A percentile compares a stretch with the other conserved stretches of the same genome.
Evolutionary conservation across 768 basidiomycete species (phyloP).

Genomic region (Tylopilus felleus): DNA sequence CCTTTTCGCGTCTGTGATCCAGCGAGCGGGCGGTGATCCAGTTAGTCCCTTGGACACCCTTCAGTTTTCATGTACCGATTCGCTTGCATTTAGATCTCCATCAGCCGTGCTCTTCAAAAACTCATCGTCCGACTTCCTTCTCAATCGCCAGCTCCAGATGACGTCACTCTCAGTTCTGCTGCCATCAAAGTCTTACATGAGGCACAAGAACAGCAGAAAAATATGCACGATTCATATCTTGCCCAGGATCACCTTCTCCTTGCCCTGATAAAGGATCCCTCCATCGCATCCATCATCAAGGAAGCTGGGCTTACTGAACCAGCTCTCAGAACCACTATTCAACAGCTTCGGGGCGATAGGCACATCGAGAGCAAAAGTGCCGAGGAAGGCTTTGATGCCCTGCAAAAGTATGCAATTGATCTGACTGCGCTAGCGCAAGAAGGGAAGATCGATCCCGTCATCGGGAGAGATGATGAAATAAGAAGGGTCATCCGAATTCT

Average conservation of each 20-base stretch:
- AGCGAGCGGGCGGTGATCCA: slow-evolving; percentile 82
- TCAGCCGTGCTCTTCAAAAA: slow-evolving; percentile 73
- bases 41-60: slow-evolving; percentile 38
- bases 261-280: slow-evolving; percentile 73
- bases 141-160: slow-evolving; percentile 84
- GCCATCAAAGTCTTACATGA: slow-evolving; percentile 65
- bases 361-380: slow-evolving; percentile 83
- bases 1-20: slow-evolving; percentile 74
- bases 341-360: slow-evolving; percentile 78
- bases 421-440: slow-evolving; percentile 84
- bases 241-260: slow-evolving; percentile 91
- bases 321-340: slow-evolving; percentile 69
- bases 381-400: slow-evolving; percentile 90
- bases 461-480: slow-evolving; percentile 91
- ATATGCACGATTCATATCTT: slow-evolving; percentile 86
- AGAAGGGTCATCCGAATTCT: slow-evolving; percentile 80
- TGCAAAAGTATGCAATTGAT: slow-evolving; percentile 85
- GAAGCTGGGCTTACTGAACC: slow-evolving; percentile 72
- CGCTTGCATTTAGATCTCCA: slow-evolving; percentile 37
- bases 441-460: slow-evolving; percentile 94
- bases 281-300: slow-evolving; percentile 67
- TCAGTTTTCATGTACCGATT: neutral
- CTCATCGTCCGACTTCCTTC: slow-evolving; percentile 77
- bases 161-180: slow-evolving; percentile 58
- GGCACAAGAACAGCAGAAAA: slow-evolving; percentile 75